Base-by-base conservation (phyloP, 2,329 filamentous ascomycete genomes). In the Sphaerulina populicola region DNA sequence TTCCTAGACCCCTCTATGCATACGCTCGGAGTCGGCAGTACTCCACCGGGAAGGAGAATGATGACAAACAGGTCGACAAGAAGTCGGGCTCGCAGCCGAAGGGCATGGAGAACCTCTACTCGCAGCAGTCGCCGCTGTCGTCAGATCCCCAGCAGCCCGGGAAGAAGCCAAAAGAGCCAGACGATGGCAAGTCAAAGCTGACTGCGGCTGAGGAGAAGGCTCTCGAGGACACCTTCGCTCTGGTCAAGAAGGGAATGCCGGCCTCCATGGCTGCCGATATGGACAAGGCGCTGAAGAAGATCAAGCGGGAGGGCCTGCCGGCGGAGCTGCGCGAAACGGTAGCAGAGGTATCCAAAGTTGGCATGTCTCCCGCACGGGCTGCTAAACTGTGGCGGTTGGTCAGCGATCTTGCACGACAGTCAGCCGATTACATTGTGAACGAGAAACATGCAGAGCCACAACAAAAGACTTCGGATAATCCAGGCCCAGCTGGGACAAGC, bases 301-400 rank as follows among this genome's bases (percentile, higher is more conserved):
- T 91, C 54, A 80, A 82, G 69, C 74, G 76, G 54, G 75, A 82
- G 38, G 88, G 88, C 8, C 79, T 88, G 12, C 86, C 88, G 1
- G 62, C 71, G 18, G 86, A 88, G 64, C 70, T 88, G 14, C 77
- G 78, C 49, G 77, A 83, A 57, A 76, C 85, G 47, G 77, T 83
- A 67, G 74, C 80, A 45, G 75, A 75, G 57, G 70, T 72, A 62
- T 71, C 66, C 66, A 75, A 73, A 30, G 72, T 73, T 30, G 69
- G 73, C 57, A 76, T 76, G 60, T 77, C 76, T 9, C 79, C 80
- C 6, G 78, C 83, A 37, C 80, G 81, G 65, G 79, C 80, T 14
- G 78, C 84, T 37, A 82, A 81, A 65, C 68, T 83, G 49, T 74
- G 79, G 60, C 72, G 75, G 29, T 69, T 83, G 54, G 74, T 78